Percentiles rank a stretch among this genome's conserved stretches.
Conservation (phyloP, 805 yeast species). For the Kodamaea sagamina region DNA sequence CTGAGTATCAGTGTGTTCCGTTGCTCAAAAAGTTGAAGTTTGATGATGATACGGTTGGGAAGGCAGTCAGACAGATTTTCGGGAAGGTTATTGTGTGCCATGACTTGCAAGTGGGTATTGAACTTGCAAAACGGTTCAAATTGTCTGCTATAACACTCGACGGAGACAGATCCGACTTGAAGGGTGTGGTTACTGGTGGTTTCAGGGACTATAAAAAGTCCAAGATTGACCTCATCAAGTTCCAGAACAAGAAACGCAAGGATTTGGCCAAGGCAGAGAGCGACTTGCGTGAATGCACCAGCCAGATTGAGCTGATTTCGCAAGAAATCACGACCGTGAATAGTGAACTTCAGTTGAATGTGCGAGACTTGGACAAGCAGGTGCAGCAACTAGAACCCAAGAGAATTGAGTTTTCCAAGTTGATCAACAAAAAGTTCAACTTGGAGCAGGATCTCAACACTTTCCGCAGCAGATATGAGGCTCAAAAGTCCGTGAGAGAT, state of each 20-base stretch:
- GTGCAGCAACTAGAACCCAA: conserved; percentile 44
- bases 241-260: conserved; percentile 52
- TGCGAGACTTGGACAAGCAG: conserved; percentile 46
- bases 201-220: conserved; percentile 67
- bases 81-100: conserved; percentile 78
- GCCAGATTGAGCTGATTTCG: conserved; percentile 47
- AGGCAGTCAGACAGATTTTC: conserved; percentile 77
- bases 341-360: conserved; percentile 40
- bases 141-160: conserved; percentile 83
- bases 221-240: conserved; percentile 68
- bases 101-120: conserved; percentile 66
- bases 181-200: conserved; percentile 89
- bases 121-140: conserved; percentile 58
- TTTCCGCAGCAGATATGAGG: conserved; percentile 35
- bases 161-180: conserved; percentile 85
- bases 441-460: conserved; percentile 46
- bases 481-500: conserved; percentile 35
- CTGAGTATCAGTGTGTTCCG: conserved; percentile 67
- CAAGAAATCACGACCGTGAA: conserved; percentile 52
- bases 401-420: conserved; percentile 43
- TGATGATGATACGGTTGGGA: conserved; percentile 51
- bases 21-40: conserved; percentile 71
- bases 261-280: conserved; percentile 45
- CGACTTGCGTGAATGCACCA: conserved; percentile 40
- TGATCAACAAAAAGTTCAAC: conserved; percentile 43